phyloP scores from a whole-genome alignment of 2,329 filamentous ascomycete species.

The Botrytis elliptica region DNA sequence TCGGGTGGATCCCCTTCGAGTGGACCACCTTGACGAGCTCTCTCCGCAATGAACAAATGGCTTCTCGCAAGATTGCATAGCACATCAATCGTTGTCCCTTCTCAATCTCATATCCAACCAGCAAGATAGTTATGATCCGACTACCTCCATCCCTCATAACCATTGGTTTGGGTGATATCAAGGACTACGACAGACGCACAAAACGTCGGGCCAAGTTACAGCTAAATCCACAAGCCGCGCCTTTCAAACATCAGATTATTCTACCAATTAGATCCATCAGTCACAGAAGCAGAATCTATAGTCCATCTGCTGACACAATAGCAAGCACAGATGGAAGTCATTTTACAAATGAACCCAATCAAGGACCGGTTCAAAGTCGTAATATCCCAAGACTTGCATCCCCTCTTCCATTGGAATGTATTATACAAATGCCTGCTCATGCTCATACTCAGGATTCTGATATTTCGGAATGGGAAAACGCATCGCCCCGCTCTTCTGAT shows the following conservation, averaged over 20 bases:
- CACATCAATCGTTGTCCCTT: neutral
- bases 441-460: neutral
- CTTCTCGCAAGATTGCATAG: neutral
- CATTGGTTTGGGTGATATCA: constrained; percentile 32
- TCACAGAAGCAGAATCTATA: constrained; percentile 4
- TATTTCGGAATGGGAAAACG: neutral
- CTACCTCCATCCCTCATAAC: constrained; percentile 31
- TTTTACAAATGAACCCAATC: constrained; percentile 3
- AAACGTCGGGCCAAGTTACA: constrained; percentile 4
- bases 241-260: neutral
- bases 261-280: constrained; percentile 11
- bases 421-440: neutral
- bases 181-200: constrained; percentile 32
- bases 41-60: neutral
- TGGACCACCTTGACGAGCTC: neutral
- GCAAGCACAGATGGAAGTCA: constrained; percentile 18
- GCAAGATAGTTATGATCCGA: constrained; percentile 33
- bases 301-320: neutral
- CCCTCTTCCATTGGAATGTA: constrained; percentile 2
- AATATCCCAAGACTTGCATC: neutral
- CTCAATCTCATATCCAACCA: neutral
- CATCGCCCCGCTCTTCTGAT: neutral
- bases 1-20: neutral
- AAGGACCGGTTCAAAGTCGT: too few relatives aligned
- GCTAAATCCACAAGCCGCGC: neutral